Evolutionary conservation across 345 rosid species (phyloP).

Genomic region (Pistacia integerrima): DNA sequence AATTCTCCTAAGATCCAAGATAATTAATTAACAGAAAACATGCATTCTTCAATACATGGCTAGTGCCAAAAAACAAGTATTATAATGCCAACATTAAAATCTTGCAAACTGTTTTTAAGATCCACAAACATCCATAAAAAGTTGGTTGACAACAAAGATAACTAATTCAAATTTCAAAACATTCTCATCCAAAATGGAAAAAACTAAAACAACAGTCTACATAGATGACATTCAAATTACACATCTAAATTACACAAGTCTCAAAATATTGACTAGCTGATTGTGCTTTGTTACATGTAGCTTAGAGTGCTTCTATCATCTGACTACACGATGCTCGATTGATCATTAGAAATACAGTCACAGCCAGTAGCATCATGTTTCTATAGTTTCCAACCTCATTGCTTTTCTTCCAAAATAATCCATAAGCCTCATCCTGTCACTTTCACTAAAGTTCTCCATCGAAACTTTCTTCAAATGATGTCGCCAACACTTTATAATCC

Average conservation of each 20-base stretch:
- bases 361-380: background rate
- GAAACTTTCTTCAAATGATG: background rate
- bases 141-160: too few species aligned
- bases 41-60: too few species aligned
- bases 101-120: too few species aligned
- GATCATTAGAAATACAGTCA: background rate
- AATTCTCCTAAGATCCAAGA: too few species aligned
- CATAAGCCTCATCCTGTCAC: background rate
- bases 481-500: constrained; percentile 7
- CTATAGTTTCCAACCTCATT: background rate
- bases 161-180: too few species aligned
- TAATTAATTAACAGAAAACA: too few species aligned
- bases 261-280: too few species aligned
- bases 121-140: too few species aligned
- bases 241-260: background rate
- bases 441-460: background rate
- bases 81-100: too few species aligned
- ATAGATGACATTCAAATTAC: background rate
- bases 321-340: background rate
- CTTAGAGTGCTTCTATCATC: background rate
- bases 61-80: too few species aligned
- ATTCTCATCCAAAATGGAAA: too few species aligned
- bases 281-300: background rate
- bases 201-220: background rate
- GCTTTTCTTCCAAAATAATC: background rate